Evolutionary conservation across 371 early-diverging fungal species (phyloP).

Genomic region (Funneliformis caledonium): DNA sequence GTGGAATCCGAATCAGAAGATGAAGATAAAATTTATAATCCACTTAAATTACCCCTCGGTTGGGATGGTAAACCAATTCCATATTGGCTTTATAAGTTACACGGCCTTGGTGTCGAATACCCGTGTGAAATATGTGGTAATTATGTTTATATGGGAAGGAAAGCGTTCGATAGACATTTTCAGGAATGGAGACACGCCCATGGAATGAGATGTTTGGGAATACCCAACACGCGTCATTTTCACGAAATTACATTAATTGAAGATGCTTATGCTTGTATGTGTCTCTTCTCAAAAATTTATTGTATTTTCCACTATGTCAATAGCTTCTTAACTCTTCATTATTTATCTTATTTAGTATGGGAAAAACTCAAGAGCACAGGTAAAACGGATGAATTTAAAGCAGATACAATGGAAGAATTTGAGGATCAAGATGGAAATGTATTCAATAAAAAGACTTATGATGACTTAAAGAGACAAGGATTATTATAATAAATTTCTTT

Average conservation of each 20-base stretch:
- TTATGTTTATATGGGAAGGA: slow-evolving; percentile 95
- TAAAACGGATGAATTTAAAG: slow-evolving; percentile 66
- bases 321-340: not conserved
- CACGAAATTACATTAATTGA: slow-evolving; percentile 93
- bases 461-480: slow-evolving; percentile 92
- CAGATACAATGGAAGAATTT: slow-evolving; percentile 91
- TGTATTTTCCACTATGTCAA: not conserved
- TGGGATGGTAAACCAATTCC: slow-evolving; percentile 99
- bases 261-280: slow-evolving; percentile 89
- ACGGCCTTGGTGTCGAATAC: slow-evolving; percentile 94
- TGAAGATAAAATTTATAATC: slow-evolving; percentile 93
- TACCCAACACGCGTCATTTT: slow-evolving; percentile 92
- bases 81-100: slow-evolving; percentile 97
- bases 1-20: slow-evolving; percentile 85
- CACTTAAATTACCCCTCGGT: slow-evolving; percentile 94
- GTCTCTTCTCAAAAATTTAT: not conserved
- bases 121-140: slow-evolving; percentile 98
- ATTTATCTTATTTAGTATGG: slow-evolving; percentile 64
- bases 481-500: slow-evolving; percentile 66
- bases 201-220: slow-evolving; percentile 93
- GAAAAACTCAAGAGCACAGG: slow-evolving; percentile 76
- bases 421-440: slow-evolving; percentile 98
- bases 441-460: slow-evolving; percentile 96
- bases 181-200: slow-evolving; percentile 96
- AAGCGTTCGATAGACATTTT: slow-evolving; percentile 96